These are phyloP conservation scores for Arachis hypogaea DNA, from an alignment of 306 rosid genomes.

Conservation along the genomic window DNA sequence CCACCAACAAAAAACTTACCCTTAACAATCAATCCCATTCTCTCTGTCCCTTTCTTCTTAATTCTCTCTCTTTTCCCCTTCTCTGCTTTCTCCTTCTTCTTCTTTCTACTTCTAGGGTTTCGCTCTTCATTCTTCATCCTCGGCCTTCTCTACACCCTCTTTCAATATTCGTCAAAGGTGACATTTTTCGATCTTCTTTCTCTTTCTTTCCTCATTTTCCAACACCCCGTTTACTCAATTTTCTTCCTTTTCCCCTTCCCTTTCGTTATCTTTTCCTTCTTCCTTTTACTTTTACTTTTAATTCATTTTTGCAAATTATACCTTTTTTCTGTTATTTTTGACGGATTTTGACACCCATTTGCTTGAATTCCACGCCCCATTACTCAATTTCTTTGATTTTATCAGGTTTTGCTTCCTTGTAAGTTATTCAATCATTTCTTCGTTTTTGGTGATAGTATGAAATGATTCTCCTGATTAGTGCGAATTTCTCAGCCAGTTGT, in stretches of 20 bases:
- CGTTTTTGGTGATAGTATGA: background rate
- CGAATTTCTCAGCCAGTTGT: background rate
- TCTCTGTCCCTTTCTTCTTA: background rate
- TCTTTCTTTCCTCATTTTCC: background rate
- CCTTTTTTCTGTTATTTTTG: background rate
- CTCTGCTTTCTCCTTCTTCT: background rate
- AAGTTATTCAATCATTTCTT: conserved; percentile 5
- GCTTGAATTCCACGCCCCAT: conserved; percentile 19
- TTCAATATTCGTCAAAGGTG: conserved; percentile 32
- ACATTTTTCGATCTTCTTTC: background rate
- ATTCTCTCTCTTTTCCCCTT: background rate
- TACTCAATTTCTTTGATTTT: conserved; percentile 20
- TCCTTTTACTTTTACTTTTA: background rate
- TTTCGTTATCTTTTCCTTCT: background rate
- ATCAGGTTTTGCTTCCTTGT: conserved; percentile 1
- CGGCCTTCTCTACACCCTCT: conserved; percentile 8
- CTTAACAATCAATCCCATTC: background rate
- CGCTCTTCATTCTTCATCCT: conserved; percentile 24
- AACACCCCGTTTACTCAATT: conserved; percentile 2
- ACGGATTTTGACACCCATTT: background rate
- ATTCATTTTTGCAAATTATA: background rate
- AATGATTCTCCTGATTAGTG: conserved; percentile 19
- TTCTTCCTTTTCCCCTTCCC: background rate
- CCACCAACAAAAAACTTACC: background rate
- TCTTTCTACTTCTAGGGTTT: conserved; percentile 43